Conservation (phyloP, 106 monocot species). For the Allium sativum region DNA sequence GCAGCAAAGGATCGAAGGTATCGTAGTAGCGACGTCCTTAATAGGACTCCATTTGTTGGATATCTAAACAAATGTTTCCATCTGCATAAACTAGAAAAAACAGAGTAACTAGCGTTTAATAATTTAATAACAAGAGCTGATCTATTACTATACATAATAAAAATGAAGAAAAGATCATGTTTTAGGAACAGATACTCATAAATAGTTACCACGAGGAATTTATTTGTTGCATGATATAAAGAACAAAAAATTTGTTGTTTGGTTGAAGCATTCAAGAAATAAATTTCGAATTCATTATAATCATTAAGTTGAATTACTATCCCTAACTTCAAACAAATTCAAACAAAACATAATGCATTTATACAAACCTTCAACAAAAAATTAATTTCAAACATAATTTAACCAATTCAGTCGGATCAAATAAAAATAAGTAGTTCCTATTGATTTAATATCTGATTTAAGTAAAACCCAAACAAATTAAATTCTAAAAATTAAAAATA, state of each 20-base stretch:
- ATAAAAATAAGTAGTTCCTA: no score
- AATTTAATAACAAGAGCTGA: neutral
- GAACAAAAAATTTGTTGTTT: conserved; percentile 26
- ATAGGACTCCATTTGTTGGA: conserved; percentile 23
- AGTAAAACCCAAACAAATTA: no score
- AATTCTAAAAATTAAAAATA: no score
- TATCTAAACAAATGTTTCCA: conserved; percentile 22
- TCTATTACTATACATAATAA: neutral
- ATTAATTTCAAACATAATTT: no score
- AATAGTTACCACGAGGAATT: neutral
- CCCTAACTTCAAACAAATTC: no score
- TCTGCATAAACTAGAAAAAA: conserved; percentile 16
- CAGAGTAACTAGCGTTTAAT: neutral
- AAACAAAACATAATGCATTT: no score
- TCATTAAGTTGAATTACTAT: no score
- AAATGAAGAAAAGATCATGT: neutral
- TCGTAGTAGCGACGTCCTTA: conserved; percentile 15
- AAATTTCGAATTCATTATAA: no score
- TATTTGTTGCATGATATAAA: neutral
- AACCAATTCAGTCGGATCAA: no score
- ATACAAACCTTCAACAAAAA: no score
- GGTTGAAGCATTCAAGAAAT: conserved; percentile 60
- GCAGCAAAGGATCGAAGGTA: conserved; percentile 17
- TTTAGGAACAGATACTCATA: neutral
- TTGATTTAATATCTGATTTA: no score